A percentile compares a stretch with the other conserved stretches of the same genome.
Evolutionary conservation across 768 basidiomycete genomes (phyloP).

Genomic region (Pleurotus pulmonarius): DNA sequence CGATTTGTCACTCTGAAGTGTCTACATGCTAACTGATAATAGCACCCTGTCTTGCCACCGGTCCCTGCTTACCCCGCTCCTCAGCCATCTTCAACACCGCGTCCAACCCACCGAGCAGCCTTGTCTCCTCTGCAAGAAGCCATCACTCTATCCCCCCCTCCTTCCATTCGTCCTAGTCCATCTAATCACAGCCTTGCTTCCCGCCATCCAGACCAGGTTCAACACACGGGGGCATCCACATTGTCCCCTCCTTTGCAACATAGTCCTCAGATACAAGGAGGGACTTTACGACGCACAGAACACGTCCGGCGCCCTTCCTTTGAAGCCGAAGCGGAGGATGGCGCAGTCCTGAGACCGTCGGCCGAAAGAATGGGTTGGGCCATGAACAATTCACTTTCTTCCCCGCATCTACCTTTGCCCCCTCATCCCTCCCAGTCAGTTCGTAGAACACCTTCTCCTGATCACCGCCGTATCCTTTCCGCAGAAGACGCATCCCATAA

Average conservation of each 20-base stretch:
- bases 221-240: neutral
- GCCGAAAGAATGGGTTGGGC: slow-evolving; percentile 3
- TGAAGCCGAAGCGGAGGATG: neutral
- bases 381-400: slow-evolving; percentile 5
- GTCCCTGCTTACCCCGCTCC: slow-evolving; percentile 3
- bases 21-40: neutral
- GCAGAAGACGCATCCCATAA: slow-evolving; percentile 13
- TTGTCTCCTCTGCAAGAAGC: slow-evolving; percentile 2
- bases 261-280: neutral
- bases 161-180: slow-evolving; percentile 1
- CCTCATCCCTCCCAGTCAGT: slow-evolving; percentile 6
- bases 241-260: neutral
- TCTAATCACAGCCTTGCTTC: neutral
- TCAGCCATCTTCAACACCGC: neutral
- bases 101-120: neutral
- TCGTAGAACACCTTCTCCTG: slow-evolving; percentile 6
- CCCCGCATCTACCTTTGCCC: slow-evolving; percentile 11
- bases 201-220: neutral
- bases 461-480: slow-evolving; percentile 12
- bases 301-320: neutral
- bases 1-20: neutral
- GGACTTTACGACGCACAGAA: neutral
- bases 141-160: slow-evolving; percentile 1
- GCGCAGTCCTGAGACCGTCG: neutral
- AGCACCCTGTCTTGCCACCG: slow-evolving; percentile 1